Evolutionary conservation across 1,284 basidiomycete species (phyloP).

Genomic region (Phellopilus nigrolimitatus): DNA sequence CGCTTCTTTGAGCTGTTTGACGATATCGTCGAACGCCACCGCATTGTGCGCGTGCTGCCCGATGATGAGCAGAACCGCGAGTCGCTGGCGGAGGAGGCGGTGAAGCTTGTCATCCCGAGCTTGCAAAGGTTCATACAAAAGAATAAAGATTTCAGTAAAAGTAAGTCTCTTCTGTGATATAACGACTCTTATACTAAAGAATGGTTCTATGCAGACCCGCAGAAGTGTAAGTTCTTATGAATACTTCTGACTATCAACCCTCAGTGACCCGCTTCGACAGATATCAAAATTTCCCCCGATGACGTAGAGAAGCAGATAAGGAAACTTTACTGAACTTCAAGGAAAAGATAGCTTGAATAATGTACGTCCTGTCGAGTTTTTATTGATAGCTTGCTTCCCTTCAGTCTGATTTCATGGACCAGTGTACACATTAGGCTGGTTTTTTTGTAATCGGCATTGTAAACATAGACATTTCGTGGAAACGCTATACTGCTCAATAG

Average conservation of each 20-base stretch:
- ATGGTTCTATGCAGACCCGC: slow-evolving; percentile 54
- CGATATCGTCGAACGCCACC: slow-evolving; percentile 70
- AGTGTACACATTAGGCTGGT: too few species aligned
- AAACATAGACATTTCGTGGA: too few species aligned
- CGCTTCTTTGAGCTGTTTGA: slow-evolving; percentile 74
- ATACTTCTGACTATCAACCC: slow-evolving; percentile 2
- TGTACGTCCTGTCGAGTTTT: too few species aligned
- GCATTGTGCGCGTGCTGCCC: slow-evolving; percentile 60
- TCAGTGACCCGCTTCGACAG: slow-evolving; percentile 33
- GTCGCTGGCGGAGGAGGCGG: slow-evolving; percentile 62
- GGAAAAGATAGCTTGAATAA: too few species aligned
- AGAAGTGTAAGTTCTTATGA: slow-evolving; percentile 58
- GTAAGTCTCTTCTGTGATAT: slow-evolving; percentile 36
- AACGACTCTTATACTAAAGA: background rate
- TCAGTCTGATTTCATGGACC: too few species aligned
- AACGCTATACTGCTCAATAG: too few species aligned
- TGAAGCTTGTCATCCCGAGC: slow-evolving; percentile 68
- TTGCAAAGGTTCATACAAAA: slow-evolving; percentile 69
- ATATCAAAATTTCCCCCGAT: slow-evolving; percentile 73
- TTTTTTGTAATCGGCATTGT: too few species aligned
- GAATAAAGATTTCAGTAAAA: slow-evolving; percentile 79
- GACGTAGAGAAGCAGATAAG: slow-evolving; percentile 69
- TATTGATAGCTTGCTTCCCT: too few species aligned
- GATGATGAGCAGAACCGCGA: slow-evolving; percentile 58
- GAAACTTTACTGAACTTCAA: slow-evolving; percentile 27